phyloP scores from a whole-genome alignment of 2,329 filamentous ascomycete genomes.

The Dichotomopilus funicola region DNA sequence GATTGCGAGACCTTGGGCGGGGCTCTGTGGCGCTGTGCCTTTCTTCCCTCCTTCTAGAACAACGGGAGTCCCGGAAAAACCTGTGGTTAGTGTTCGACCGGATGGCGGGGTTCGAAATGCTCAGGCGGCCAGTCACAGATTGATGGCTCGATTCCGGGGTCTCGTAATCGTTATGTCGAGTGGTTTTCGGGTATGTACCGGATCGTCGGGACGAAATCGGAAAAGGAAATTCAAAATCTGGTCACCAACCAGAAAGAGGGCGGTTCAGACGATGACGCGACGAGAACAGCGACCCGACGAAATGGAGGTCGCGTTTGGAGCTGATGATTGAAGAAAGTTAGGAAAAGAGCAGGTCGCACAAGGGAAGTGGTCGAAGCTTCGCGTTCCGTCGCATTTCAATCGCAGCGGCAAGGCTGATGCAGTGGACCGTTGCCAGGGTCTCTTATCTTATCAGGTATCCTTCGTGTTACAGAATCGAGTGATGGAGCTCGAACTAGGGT shows the following conservation, averaged over 20 bases:
- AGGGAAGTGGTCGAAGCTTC: constrained; percentile 1
- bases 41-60: too few relatives aligned
- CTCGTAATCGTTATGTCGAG: neutral
- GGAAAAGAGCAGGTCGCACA: constrained; percentile 5
- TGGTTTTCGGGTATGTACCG: too few relatives aligned
- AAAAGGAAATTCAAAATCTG: neutral
- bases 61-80: too few relatives aligned
- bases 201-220: neutral
- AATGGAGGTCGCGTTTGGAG: too few relatives aligned
- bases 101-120: too few relatives aligned
- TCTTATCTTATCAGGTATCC: neutral
- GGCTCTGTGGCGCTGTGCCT: too few relatives aligned
- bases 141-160: too few relatives aligned
- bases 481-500: neutral
- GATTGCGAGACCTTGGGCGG: too few relatives aligned
- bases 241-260: neutral
- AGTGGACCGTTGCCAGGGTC: neutral
- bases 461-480: neutral
- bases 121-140: too few relatives aligned
- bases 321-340: neutral
- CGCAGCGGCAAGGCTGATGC: constrained; percentile 11
- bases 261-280: too few relatives aligned
- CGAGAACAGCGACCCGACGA: too few relatives aligned
- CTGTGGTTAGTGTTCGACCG: too few relatives aligned
- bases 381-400: constrained; percentile 2